Conservation (phyloP, 257 asterid genomes). For the Primulina eburnea region DNA sequence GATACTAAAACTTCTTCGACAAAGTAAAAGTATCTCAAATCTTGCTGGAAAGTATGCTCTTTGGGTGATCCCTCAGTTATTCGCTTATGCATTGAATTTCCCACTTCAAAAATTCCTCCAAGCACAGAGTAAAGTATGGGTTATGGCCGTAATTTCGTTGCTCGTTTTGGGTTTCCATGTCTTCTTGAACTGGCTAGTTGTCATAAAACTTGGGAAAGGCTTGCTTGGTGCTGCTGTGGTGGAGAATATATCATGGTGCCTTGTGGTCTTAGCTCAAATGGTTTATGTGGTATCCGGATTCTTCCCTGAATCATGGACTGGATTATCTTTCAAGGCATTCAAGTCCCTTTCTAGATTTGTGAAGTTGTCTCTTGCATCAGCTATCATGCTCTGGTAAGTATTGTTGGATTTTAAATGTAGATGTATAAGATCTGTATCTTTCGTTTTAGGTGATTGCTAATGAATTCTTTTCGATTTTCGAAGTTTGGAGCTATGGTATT, state of each 20-base stretch:
- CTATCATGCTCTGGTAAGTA: constrained; percentile 79
- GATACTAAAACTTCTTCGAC: constrained; percentile 47
- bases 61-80: constrained; percentile 76
- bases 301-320: constrained; percentile 85
- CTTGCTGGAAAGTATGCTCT: constrained; percentile 61
- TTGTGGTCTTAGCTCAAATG: constrained; percentile 65
- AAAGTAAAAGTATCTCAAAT: constrained; percentile 41
- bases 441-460: background rate
- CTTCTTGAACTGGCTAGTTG: constrained; percentile 65
- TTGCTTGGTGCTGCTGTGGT: constrained; percentile 81
- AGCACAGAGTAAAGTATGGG: constrained; percentile 86
- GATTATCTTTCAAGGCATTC: constrained; percentile 65
- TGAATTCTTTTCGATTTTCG: constrained; percentile 1
- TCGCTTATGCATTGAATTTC: constrained; percentile 68
- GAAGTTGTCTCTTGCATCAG: constrained; percentile 80
- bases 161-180: constrained; percentile 53
- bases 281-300: constrained; percentile 61
- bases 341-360: constrained; percentile 53
- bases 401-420: background rate
- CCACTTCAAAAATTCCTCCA: constrained; percentile 82
- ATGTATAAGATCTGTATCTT: background rate
- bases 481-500: constrained; percentile 90
- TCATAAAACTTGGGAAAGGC: constrained; percentile 50
- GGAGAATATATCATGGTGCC: constrained; percentile 89
- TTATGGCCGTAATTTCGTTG: constrained; percentile 58